Evolutionary conservation across 23 red algal genomes (phyloP), one percentile per base, ranked within the genome.

Genomic region (Gracilaria caudata): DNA sequence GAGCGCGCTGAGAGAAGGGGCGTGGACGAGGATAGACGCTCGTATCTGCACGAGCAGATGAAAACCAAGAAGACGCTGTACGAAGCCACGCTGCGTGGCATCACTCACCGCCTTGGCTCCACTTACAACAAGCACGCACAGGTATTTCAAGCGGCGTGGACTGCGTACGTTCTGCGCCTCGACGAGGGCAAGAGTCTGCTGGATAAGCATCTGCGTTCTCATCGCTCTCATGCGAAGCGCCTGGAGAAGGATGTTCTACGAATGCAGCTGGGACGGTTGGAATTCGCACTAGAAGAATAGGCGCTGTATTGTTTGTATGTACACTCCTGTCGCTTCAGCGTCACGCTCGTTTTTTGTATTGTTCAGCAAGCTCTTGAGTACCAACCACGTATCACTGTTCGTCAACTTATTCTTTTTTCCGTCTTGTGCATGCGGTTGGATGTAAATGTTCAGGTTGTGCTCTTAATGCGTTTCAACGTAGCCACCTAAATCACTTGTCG

Each of bases 111-210:
- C 24, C 54, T 90, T 20, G 68, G 45, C 12, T 80, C 74, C 39
- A 90, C 86, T 21, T 90, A 90, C 63, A 74, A 90, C 41, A 90
- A 90, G 86, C 86, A 90, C 38, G 73, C 86, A 14, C 73, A 80
- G 68, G 86, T 90, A 14, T 90, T 90, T 54, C 86, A 90, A 44
- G 86, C 86, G 13, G 86, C 86, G n/a, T 90, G 86, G 86, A 90
- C 86, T 10, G 86, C 86, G 10, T 90, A 90, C 53, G 45, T 90
- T 6, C 40, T 90, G 16, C 34, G 77, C 5, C 58, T 90, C 16
- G 86, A 90, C 33, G 86, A 90, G 30, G 86, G 86, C 3, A 66
- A 56, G 32, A 54, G 44, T 29, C 35, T 90, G 20, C 44, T 90
- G 74, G 86, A 90, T 63, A 79, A 81, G 73, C 86, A 90, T 51